Evolutionary conservation across 495 filamentous ascomycete species (phyloP).

Genomic region (Lepraria neglecta): DNA sequence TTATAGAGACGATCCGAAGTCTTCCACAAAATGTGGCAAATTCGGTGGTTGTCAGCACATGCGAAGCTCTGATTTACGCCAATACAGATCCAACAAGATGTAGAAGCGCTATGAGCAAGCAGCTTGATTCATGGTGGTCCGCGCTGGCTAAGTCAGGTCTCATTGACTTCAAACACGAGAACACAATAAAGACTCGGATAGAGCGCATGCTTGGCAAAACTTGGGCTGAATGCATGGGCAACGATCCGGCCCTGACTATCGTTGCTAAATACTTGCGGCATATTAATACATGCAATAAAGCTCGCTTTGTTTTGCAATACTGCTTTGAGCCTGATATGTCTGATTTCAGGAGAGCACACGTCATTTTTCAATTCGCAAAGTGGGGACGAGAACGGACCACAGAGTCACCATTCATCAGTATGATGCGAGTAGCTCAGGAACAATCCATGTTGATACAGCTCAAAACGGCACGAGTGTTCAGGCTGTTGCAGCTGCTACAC

Average conservation of each 20-base stretch:
- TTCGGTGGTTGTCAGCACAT: background rate
- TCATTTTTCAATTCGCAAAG: background rate
- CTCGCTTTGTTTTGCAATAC: slow-evolving; percentile 15
- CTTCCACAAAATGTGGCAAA: slow-evolving; percentile 1
- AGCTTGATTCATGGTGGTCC: slow-evolving; percentile 10
- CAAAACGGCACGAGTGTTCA: slow-evolving; percentile 13
- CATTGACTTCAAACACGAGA: background rate
- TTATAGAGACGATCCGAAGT: background rate
- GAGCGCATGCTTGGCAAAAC: slow-evolving; percentile 2
- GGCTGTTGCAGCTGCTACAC: slow-evolving; percentile 17
- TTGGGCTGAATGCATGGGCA: no score
- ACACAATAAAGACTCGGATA: background rate
- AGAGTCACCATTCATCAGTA: slow-evolving; percentile 5
- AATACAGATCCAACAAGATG: background rate
- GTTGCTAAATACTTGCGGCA: slow-evolving; percentile 14
- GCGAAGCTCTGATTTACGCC: background rate
- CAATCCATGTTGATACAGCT: background rate
- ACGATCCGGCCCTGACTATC: background rate
- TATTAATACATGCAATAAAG: slow-evolving; percentile 7
- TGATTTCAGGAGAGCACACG: background rate
- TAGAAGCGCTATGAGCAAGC: slow-evolving; percentile 1
- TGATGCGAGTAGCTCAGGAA: slow-evolving; percentile 9
- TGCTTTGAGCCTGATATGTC: slow-evolving; percentile 1
- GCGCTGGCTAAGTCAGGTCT: slow-evolving; percentile 1
- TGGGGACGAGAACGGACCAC: background rate